Percentiles rank a stretch among this genome's conserved stretches.
phyloP scores from a whole-genome alignment of 2,329 filamentous ascomycete genomes.

The Ceratocystis eucalypticola region DNA sequence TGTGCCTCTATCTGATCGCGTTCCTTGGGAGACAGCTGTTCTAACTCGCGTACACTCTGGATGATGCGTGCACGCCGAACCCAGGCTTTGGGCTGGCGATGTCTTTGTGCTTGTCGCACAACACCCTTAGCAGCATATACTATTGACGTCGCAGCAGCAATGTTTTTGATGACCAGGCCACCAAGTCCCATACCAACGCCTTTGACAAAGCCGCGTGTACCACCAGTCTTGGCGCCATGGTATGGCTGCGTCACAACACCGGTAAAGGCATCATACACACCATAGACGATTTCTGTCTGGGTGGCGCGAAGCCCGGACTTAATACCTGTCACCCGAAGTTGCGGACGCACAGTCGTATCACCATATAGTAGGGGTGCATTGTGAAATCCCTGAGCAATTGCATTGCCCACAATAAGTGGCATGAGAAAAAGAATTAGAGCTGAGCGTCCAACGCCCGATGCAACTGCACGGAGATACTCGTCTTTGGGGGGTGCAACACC shows the following conservation, averaged over 20 bases:
- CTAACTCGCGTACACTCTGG: slow-evolving; percentile 40
- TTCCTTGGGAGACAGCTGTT: slow-evolving; percentile 26
- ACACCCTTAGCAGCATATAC: slow-evolving; percentile 53
- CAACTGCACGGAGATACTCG: slow-evolving; percentile 38
- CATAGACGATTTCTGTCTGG: slow-evolving; percentile 46
- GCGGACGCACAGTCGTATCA: slow-evolving; percentile 53
- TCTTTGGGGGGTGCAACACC: slow-evolving; percentile 24
- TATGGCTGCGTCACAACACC: slow-evolving; percentile 38
- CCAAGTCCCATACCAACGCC: slow-evolving; percentile 51
- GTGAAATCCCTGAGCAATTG: slow-evolving; percentile 55
- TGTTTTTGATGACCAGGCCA: slow-evolving; percentile 51
- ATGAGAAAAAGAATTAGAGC: slow-evolving; percentile 39
- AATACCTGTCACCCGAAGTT: slow-evolving; percentile 50
- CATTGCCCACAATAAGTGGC: slow-evolving; percentile 47
- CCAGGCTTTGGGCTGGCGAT: slow-evolving; percentile 38
- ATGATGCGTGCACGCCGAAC: slow-evolving; percentile 45
- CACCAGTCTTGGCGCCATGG: slow-evolving; percentile 41
- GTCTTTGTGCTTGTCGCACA: slow-evolving; percentile 44
- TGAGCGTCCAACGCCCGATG: slow-evolving; percentile 37
- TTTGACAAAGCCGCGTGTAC: slow-evolving; percentile 33
- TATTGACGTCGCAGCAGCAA: slow-evolving; percentile 45
- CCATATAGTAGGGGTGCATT: slow-evolving; percentile 58
- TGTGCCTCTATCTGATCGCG: slow-evolving; percentile 24
- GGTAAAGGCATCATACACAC: slow-evolving; percentile 51
- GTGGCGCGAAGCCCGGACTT: slow-evolving; percentile 49